phyloP scores from a whole-genome alignment of 805 yeast species.

The Wickerhamomyces ciferrii region DNA sequence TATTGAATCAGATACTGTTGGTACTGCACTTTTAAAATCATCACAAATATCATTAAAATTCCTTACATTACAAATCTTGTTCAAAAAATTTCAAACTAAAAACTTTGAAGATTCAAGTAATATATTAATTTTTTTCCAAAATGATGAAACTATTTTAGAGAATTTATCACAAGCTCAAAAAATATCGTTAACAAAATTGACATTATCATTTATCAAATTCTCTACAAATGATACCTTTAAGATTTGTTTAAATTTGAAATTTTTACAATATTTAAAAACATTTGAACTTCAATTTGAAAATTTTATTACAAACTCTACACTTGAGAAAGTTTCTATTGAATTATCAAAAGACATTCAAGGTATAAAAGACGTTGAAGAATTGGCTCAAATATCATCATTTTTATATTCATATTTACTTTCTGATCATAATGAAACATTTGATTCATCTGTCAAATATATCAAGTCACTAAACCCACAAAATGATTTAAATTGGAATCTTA shows the following conservation, averaged over 20 bases:
- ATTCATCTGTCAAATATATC: conserved; percentile 1
- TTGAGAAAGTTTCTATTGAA: conserved; percentile 4
- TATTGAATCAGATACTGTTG: neutral
- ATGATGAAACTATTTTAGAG: neutral
- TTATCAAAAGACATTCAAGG: conserved; percentile 1
- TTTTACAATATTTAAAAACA: conserved; percentile 9
- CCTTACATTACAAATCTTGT: conserved; percentile 14
- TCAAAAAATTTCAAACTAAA: conserved; percentile 15
- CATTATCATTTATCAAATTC: conserved; percentile 13
- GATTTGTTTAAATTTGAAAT: conserved; percentile 17
- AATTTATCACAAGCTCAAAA: conserved; percentile 9
- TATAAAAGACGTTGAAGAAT: neutral
- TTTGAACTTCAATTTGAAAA: conserved; percentile 13
- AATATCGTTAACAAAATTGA: conserved; percentile 9
- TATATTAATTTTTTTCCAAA: conserved; percentile 7
- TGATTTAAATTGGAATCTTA: conserved; percentile 12
- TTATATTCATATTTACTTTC: conserved; percentile 7
- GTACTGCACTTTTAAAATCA: neutral
- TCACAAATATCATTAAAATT: conserved; percentile 9
- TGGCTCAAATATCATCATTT: conserved; percentile 11
- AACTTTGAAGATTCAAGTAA: conserved; percentile 4
- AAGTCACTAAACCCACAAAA: neutral
- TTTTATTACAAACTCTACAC: conserved; percentile 13
- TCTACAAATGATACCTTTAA: conserved; percentile 13
- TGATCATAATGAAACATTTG: conserved; percentile 7